Evolutionary conservation across 2,329 filamentous ascomycete genomes (phyloP).

Genomic region (Clonostachys solani): DNA sequence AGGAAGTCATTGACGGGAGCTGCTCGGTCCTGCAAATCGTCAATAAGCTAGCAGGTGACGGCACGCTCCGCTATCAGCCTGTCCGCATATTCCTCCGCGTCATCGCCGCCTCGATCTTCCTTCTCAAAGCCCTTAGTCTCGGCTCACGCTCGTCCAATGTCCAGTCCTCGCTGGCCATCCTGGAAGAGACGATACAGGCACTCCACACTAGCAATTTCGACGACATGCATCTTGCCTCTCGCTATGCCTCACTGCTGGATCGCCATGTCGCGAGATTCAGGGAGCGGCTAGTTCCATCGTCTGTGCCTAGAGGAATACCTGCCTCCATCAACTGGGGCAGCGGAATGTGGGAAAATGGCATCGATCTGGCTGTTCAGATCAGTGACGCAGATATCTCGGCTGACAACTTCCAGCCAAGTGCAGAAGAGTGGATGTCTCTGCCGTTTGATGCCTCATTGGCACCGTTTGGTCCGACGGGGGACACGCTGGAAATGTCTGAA

Average conservation of each 20-base stretch:
- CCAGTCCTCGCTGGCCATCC: slow-evolving; percentile 1
- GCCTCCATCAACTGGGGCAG: too few relatives aligned
- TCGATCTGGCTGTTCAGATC: too few relatives aligned
- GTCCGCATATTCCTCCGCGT: slow-evolving; percentile 49
- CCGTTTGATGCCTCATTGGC: neutral
- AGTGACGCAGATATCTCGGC: too few relatives aligned
- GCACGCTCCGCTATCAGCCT: slow-evolving; percentile 43
- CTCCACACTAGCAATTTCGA: neutral
- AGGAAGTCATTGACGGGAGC: slow-evolving; percentile 50
- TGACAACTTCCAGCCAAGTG: neutral
- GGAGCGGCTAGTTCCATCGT: neutral
- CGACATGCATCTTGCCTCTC: neutral
- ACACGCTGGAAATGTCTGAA: neutral
- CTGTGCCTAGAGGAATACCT: too few relatives aligned
- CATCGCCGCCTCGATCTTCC: slow-evolving; percentile 49
- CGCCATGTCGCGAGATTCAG: neutral
- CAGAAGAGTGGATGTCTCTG: neutral
- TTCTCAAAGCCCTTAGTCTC: slow-evolving; percentile 30
- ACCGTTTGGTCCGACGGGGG: neutral
- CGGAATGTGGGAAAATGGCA: too few relatives aligned
- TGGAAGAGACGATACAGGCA: neutral
- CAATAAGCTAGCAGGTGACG: slow-evolving; percentile 37
- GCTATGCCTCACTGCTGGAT: neutral
- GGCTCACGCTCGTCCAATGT: slow-evolving; percentile 6
- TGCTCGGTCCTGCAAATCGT: slow-evolving; percentile 46